A percentile compares a stretch with the other conserved stretches of the same genome.
Evolutionary conservation across 2,329 filamentous ascomycete species (phyloP).

Genomic region (Clarireedia paspali): DNA sequence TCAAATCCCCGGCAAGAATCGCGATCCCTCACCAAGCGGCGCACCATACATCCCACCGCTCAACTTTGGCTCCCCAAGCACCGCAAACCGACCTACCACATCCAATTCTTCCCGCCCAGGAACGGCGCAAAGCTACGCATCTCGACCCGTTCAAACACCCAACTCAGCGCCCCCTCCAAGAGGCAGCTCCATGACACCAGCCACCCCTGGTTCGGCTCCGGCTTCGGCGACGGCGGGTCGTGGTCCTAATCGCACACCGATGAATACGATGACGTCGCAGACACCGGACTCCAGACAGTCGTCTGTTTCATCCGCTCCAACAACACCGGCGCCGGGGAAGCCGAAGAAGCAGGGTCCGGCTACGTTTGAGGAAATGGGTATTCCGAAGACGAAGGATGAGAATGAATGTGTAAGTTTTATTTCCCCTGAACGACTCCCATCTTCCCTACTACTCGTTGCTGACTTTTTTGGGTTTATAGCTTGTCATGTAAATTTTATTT

Average conservation of each 20-base stretch:
- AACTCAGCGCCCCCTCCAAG: slow-evolving; percentile 14
- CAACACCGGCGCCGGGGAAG: slow-evolving; percentile 29
- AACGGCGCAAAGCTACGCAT: slow-evolving; percentile 1
- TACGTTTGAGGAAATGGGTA: slow-evolving; percentile 98
- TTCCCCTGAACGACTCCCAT: too few species aligned
- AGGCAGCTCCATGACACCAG: slow-evolving; percentile 17
- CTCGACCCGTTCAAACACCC: background rate
- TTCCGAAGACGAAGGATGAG: slow-evolving; percentile 76
- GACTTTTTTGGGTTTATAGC: slow-evolving; percentile 14
- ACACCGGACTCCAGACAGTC: slow-evolving; percentile 3
- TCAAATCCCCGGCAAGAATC: background rate
- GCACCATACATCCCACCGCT: slow-evolving; percentile 7
- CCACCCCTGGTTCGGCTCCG: background rate
- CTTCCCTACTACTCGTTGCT: background rate
- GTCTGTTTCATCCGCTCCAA: slow-evolving; percentile 11
- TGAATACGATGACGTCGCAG: background rate
- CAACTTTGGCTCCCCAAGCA: slow-evolving; percentile 4
- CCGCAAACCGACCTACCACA: slow-evolving; percentile 6
- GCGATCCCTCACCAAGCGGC: background rate
- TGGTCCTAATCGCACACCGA: background rate
- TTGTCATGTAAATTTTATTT: slow-evolving; percentile 23
- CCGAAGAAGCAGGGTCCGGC: slow-evolving; percentile 61
- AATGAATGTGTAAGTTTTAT: slow-evolving; percentile 65
- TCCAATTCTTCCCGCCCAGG: background rate
- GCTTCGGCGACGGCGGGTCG: background rate